Conservation (phyloP, 768 basidiomycete genomes). For the Russula compacta region DNA sequence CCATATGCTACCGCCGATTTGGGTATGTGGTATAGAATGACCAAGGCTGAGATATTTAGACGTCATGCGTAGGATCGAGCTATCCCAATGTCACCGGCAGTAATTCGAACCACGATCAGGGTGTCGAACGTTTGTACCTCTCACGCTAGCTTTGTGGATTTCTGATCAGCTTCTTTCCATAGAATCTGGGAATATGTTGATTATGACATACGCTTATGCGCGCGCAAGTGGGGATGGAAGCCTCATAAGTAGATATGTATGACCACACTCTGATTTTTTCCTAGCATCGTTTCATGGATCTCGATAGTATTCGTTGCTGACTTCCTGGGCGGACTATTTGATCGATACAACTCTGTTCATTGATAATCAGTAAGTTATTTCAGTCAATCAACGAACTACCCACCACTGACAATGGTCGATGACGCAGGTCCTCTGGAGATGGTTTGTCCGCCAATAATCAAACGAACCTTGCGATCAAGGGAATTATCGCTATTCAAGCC, state of each 20-base stretch:
- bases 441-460: slow-evolving; percentile 35
- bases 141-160: background rate
- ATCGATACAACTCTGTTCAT: slow-evolving; percentile 39
- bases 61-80: background rate
- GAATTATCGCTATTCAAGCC: slow-evolving; percentile 54
- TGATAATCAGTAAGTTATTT: slow-evolving; percentile 40
- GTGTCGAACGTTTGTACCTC: slow-evolving; percentile 10
- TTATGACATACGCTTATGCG: slow-evolving; percentile 27
- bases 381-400: slow-evolving; percentile 38
- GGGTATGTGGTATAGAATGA: slow-evolving; percentile 3
- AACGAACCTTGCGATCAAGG: slow-evolving; percentile 60
- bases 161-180: background rate
- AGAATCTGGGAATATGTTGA: slow-evolving; percentile 30
- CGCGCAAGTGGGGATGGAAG: slow-evolving; percentile 22
- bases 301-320: slow-evolving; percentile 23
- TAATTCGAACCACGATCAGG: background rate
- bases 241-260: slow-evolving; percentile 21
- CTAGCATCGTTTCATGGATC: background rate
- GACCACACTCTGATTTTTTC: background rate
- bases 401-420: background rate
- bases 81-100: slow-evolving; percentile 6
- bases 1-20: slow-evolving; percentile 1
- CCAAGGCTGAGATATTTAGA: background rate
- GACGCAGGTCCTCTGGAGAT: slow-evolving; percentile 13
- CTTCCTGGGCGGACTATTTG: slow-evolving; percentile 28